Percentiles rank a stretch among this genome's conserved stretches.
phyloP scores from a whole-genome alignment of 352 stramenopile species.

The Phytopythium kandeliae region DNA sequence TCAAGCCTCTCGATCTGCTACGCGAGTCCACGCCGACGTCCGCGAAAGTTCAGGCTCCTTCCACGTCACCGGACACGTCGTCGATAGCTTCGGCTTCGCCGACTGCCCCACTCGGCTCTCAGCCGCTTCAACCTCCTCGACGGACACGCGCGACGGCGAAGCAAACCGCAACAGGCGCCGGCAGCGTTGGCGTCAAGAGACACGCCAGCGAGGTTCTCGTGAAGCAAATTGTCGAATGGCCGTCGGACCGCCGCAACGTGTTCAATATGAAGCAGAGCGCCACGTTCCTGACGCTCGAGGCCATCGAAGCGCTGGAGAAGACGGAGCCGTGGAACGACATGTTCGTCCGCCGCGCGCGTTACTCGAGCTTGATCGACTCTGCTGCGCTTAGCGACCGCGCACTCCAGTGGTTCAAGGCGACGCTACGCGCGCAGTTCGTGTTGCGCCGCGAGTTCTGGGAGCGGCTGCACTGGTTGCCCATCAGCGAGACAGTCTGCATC shows the following conservation, averaged over 20 bases:
- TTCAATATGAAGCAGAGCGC: constrained; percentile 35
- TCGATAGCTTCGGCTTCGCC: neutral
- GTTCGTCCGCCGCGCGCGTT: constrained; percentile 23
- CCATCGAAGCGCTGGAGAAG: constrained; percentile 16
- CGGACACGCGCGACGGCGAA: constrained; percentile 10
- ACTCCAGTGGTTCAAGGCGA: constrained; percentile 22
- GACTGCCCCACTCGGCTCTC: neutral
- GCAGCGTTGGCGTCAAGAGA: constrained; percentile 2
- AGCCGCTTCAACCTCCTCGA: neutral
- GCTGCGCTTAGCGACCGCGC: constrained; percentile 14
- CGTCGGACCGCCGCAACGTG: constrained; percentile 32
- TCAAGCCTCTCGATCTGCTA: neutral
- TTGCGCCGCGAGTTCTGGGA: constrained; percentile 43
- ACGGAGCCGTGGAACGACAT: constrained; percentile 36
- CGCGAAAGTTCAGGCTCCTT: neutral
- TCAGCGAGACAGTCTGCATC: constrained; percentile 36
- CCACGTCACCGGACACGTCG: neutral
- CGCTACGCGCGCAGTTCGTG: constrained; percentile 36
- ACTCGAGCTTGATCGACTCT: constrained; percentile 26
- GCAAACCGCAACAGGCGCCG: neutral
- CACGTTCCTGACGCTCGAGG: constrained; percentile 18
- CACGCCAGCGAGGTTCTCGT: constrained; percentile 3
- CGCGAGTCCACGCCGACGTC: neutral
- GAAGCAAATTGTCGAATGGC: constrained; percentile 36
- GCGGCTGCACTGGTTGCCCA: constrained; percentile 37